Percentiles rank a stretch among this genome's conserved stretches.
phyloP scores from a whole-genome alignment of 2,329 filamentous ascomycete species.

The Corynespora cassiicola region DNA sequence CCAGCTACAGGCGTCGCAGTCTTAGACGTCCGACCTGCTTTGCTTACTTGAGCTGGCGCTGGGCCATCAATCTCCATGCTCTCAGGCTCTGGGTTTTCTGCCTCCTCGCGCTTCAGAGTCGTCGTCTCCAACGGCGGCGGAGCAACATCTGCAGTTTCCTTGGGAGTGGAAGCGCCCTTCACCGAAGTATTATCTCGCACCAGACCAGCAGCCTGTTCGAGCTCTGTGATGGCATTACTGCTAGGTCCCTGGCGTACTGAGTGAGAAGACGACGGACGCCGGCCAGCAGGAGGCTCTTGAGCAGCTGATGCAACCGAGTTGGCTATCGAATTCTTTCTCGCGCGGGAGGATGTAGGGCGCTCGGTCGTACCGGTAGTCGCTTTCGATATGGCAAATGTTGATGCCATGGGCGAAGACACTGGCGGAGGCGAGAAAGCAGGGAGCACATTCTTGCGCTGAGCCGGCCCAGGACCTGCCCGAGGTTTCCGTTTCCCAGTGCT shows the following conservation, averaged over 20 bases:
- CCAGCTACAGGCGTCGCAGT: slow-evolving; percentile 55
- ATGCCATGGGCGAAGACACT: slow-evolving; percentile 77
- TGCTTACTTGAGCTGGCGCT: slow-evolving; percentile 33
- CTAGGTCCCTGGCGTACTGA: slow-evolving; percentile 34
- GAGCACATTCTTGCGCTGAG: slow-evolving; percentile 73
- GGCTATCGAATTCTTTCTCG: slow-evolving; percentile 72
- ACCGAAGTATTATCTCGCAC: slow-evolving; percentile 27
- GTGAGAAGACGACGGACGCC: slow-evolving; percentile 45
- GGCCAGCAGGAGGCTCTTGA: slow-evolving; percentile 50
- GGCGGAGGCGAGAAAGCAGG: slow-evolving; percentile 71
- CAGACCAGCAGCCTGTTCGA: slow-evolving; percentile 38
- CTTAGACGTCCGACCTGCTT: slow-evolving; percentile 53
- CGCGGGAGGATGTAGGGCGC: slow-evolving; percentile 72
- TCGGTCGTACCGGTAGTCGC: slow-evolving; percentile 51
- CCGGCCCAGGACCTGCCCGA: slow-evolving; percentile 70
- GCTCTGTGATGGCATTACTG: slow-evolving; percentile 38
- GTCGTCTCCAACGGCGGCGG: slow-evolving; percentile 54
- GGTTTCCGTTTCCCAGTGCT: slow-evolving; percentile 69
- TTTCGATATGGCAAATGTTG: slow-evolving; percentile 67
- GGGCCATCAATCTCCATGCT: slow-evolving; percentile 41
- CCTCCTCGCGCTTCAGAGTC: slow-evolving; percentile 57
- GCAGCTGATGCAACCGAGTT: slow-evolving; percentile 54
- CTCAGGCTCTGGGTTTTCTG: slow-evolving; percentile 53
- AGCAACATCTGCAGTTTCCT: slow-evolving; percentile 33
- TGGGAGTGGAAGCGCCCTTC: slow-evolving; percentile 37